Conservation (phyloP, 139 green algal genomes). For the Raphidocelis subcapitata region DNA sequence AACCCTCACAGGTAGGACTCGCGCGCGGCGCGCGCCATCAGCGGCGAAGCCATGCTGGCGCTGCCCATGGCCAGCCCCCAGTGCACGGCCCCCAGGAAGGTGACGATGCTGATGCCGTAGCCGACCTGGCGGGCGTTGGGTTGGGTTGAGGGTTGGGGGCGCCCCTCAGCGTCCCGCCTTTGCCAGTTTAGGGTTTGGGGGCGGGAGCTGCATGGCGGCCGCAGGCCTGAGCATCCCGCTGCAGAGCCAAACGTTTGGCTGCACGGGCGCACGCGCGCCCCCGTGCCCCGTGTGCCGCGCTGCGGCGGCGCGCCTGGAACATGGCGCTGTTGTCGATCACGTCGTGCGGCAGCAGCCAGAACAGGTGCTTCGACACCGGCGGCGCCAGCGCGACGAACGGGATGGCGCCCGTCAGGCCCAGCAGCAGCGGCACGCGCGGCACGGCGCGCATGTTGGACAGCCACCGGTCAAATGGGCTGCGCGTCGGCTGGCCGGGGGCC, state of each 20-base stretch:
- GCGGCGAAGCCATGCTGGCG: neutral
- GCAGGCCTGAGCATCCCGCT: too few relatives aligned
- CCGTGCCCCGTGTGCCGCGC: too few relatives aligned
- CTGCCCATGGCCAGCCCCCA: constrained; percentile 84
- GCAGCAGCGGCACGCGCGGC: constrained; percentile 7
- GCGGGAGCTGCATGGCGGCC: too few relatives aligned
- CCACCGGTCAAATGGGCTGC: constrained; percentile 7
- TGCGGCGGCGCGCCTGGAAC: constrained; percentile 37
- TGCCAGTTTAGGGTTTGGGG: too few relatives aligned
- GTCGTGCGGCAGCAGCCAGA: constrained; percentile 35
- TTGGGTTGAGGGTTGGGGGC: too few relatives aligned
- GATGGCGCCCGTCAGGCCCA: constrained; percentile 56
- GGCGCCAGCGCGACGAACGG: constrained; percentile 77
- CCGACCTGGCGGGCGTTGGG: constrained; percentile 41
- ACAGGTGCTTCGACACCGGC: constrained; percentile 38
- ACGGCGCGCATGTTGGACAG: constrained; percentile 8
- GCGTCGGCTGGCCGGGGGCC: neutral
- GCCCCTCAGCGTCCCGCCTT: too few relatives aligned
- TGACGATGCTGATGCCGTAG: constrained; percentile 81
- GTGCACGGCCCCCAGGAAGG: constrained; percentile 91
- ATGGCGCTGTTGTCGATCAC: constrained; percentile 37
- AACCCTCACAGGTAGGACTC: too few relatives aligned
- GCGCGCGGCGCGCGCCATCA: neutral
- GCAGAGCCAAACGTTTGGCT: too few relatives aligned
- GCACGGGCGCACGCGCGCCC: constrained; percentile 23